phyloP scores from a whole-genome alignment of 2,329 filamentous ascomycete species.

The Xylaria sp. region DNA sequence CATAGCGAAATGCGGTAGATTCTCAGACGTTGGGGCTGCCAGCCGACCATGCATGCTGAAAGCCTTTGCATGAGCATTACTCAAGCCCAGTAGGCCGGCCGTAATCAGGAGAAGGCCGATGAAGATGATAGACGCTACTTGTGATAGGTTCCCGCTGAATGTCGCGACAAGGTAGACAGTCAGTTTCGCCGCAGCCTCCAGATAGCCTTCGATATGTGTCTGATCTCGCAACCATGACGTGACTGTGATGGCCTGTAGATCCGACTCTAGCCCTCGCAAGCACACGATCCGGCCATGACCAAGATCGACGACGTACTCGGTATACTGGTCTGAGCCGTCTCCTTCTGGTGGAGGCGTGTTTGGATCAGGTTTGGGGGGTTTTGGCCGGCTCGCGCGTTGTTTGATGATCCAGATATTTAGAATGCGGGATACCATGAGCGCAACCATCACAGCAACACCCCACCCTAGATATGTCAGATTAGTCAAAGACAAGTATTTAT shows the following conservation, averaged over 20 bases:
- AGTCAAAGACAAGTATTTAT: neutral
- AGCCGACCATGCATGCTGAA: slow-evolving; percentile 49
- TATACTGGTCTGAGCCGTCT: slow-evolving; percentile 26
- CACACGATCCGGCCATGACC: slow-evolving; percentile 47
- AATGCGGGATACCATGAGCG: slow-evolving; percentile 49
- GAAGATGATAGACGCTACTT: slow-evolving; percentile 47
- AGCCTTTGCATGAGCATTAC: slow-evolving; percentile 45
- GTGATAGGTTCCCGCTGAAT: slow-evolving; percentile 50
- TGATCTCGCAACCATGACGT: slow-evolving; percentile 51
- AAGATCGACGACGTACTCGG: slow-evolving; percentile 49
- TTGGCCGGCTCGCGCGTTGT: slow-evolving; percentile 36
- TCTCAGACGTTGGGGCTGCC: slow-evolving; percentile 32
- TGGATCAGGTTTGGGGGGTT: neutral
- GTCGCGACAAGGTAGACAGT: slow-evolving; percentile 54
- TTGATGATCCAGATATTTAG: slow-evolving; percentile 55
- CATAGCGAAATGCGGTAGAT: slow-evolving; percentile 15
- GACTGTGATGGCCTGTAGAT: slow-evolving; percentile 55
- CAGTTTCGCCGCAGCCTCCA: slow-evolving; percentile 50
- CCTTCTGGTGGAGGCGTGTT: slow-evolving; percentile 8
- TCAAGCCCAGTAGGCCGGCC: slow-evolving; percentile 48
- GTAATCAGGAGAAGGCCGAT: slow-evolving; percentile 48
- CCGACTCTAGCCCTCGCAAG: slow-evolving; percentile 48
- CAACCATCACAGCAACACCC: slow-evolving; percentile 42
- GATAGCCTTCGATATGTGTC: slow-evolving; percentile 45
- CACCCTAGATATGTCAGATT: slow-evolving; percentile 36